phyloP scores from a whole-genome alignment of 306 rosid genomes.

The Leucaena leucocephala region DNA sequence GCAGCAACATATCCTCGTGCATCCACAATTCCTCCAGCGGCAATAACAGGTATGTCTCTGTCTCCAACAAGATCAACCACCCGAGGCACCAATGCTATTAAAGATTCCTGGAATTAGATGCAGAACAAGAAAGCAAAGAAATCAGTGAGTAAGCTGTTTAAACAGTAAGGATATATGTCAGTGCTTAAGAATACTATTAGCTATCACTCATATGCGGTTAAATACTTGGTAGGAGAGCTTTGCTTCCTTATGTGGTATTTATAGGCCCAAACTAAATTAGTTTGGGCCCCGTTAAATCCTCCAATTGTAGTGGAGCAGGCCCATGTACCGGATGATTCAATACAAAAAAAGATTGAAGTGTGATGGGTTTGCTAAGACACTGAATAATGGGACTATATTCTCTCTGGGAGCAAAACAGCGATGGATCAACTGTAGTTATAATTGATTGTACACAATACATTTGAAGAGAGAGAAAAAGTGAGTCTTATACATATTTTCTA shows the following conservation, averaged over 20 bases:
- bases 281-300: not conserved
- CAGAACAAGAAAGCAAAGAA: not conserved
- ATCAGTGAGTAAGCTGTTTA: slow-evolving; percentile 9
- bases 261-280: no score
- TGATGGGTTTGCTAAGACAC: not conserved
- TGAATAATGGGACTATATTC: not conserved
- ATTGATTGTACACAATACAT: not conserved
- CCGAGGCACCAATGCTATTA: slow-evolving; percentile 72
- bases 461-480: not conserved
- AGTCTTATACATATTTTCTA: not conserved
- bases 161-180: not conserved
- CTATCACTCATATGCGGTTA: slow-evolving; percentile 1
- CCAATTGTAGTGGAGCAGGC: no score
- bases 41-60: slow-evolving; percentile 69
- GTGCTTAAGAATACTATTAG: slow-evolving; percentile 6
- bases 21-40: slow-evolving; percentile 84
- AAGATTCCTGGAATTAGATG: slow-evolving; percentile 57
- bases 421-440: not conserved
- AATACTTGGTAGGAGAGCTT: no score
- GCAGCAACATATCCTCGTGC: slow-evolving; percentile 89
- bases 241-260: no score
- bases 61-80: slow-evolving; percentile 81
- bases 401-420: not conserved
- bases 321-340: not conserved
- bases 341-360: not conserved